A percentile compares a stretch with the other conserved stretches of the same genome.
These are phyloP conservation scores for Tulasnella calospora DNA, from an alignment of 768 basidiomycete species.

Conservation along the genomic window DNA sequence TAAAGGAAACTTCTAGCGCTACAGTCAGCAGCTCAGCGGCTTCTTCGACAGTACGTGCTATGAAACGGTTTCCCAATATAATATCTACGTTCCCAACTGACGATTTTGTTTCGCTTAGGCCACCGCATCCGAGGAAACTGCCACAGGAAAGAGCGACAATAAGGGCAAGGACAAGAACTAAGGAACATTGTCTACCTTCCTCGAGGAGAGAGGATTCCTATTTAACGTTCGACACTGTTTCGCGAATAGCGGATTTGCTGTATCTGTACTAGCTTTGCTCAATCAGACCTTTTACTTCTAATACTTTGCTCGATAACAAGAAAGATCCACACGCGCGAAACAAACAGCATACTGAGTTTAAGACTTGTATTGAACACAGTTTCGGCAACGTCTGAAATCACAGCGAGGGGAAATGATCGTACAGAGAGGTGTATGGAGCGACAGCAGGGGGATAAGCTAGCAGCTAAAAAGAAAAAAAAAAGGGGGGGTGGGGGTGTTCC, in stretches of 20 bases:
- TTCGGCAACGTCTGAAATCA: background rate
- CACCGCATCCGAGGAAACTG: background rate
- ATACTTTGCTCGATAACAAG: background rate
- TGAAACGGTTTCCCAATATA: too few species aligned
- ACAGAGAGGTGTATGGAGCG: background rate
- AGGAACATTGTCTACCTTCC: background rate
- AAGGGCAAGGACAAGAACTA: background rate
- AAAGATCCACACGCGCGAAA: too few species aligned
- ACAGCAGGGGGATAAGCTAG: background rate
- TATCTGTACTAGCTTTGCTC: background rate
- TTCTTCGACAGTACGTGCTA: background rate
- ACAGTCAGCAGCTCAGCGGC: background rate
- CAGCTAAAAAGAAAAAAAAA: background rate
- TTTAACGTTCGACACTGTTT: background rate
- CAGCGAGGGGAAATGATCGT: background rate
- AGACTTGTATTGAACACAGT: background rate
- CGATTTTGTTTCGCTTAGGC: too few species aligned
- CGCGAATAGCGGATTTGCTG: background rate
- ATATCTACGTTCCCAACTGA: too few species aligned
- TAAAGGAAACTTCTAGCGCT: background rate
- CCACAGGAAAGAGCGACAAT: background rate
- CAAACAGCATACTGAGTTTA: background rate
- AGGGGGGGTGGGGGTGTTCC: background rate
- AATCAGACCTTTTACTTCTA: background rate
- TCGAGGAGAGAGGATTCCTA: background rate